Evolutionary conservation across 345 rosid species (phyloP).

Genomic region (Eucalyptus caleyi): DNA sequence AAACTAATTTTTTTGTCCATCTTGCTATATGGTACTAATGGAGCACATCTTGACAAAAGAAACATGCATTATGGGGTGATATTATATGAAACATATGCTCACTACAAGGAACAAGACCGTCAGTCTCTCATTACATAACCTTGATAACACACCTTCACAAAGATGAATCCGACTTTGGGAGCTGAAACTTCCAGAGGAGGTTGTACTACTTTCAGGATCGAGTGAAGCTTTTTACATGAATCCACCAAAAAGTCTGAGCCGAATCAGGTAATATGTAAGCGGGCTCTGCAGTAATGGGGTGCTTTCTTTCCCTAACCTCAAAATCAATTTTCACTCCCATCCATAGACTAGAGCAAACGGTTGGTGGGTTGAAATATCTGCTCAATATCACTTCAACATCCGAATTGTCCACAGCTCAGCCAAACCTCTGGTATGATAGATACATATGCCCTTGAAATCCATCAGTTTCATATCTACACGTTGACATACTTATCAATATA

Average conservation of each 20-base stretch:
- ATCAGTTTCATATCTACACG: constrained; percentile 15
- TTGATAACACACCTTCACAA: not conserved
- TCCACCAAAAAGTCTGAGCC: not conserved
- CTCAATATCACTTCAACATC: not conserved
- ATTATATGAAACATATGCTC: not conserved
- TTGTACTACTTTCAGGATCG: not conserved
- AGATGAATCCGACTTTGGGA: not conserved
- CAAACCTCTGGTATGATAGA: not conserved
- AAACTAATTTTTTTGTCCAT: not conserved
- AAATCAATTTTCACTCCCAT: not conserved
- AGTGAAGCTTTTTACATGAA: not conserved
- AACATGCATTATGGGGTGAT: not conserved
- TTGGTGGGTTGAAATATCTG: not conserved
- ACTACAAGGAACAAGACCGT: not conserved
- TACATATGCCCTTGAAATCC: not conserved
- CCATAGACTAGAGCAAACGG: not conserved
- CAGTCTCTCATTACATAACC: not conserved
- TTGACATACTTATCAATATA: constrained; percentile 83
- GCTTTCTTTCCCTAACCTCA: not conserved
- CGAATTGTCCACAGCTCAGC: not conserved
- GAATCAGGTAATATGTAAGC: not conserved
- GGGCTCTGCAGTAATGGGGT: not conserved
- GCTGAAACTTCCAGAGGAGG: not conserved
- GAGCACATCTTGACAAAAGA: not conserved
- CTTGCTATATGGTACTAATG: not conserved